Percentiles rank a stretch among this genome's conserved stretches.
Conservation (phyloP, 2,329 filamentous ascomycete genomes). For the Onygena corvina region DNA sequence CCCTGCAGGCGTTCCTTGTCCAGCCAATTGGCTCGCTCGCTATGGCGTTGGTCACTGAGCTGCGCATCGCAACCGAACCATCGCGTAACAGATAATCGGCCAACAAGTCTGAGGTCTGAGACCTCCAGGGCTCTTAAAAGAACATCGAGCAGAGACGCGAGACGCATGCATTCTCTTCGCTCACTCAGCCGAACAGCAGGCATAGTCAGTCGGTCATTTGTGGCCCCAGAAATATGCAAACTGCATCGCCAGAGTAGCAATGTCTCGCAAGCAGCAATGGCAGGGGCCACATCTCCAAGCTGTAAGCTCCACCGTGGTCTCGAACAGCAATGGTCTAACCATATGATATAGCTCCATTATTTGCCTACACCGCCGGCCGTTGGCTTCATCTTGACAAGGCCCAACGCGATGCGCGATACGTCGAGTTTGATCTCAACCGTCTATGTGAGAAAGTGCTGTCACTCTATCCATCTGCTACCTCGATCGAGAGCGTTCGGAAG, state of each 20-base stretch:
- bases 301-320: constrained; percentile 10
- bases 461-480: constrained; percentile 26
- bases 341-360: constrained; percentile 13
- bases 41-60: too few relatives aligned
- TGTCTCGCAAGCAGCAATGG: constrained; percentile 4
- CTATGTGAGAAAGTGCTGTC: constrained; percentile 29
- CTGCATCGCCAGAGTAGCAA: constrained; percentile 7
- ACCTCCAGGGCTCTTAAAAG: too few relatives aligned
- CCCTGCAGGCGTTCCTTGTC: too few relatives aligned
- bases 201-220: not conserved
- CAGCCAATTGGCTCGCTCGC: too few relatives aligned
- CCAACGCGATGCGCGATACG: constrained; percentile 26
- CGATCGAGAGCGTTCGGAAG: constrained; percentile 30
- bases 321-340: constrained; percentile 8
- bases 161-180: too few relatives aligned
- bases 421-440: constrained; percentile 32
- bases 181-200: not conserved
- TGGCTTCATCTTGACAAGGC: constrained; percentile 31
- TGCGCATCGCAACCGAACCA: too few relatives aligned
- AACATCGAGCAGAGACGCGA: too few relatives aligned
- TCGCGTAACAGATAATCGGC: too few relatives aligned
- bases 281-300: constrained; percentile 5
- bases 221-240: not conserved
- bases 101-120: too few relatives aligned
- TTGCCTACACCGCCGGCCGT: constrained; percentile 26